These are phyloP conservation scores for Nakataea oryzae DNA, from an alignment of 2,329 filamentous ascomycete species.

Conservation along the genomic window DNA sequence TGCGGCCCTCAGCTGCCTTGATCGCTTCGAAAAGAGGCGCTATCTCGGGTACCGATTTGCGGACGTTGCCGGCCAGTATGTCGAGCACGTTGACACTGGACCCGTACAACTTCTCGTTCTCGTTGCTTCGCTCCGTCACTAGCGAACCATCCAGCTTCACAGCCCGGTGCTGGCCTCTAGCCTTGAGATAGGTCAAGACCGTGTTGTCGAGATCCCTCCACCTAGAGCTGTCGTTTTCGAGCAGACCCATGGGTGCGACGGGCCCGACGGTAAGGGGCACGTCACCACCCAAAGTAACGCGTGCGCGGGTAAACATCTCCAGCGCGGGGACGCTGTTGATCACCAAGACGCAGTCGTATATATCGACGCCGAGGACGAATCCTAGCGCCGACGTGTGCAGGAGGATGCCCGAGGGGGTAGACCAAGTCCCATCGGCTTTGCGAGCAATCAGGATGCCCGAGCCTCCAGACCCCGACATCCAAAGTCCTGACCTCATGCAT, in stretches of 20 bases:
- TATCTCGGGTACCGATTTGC: conserved; percentile 42
- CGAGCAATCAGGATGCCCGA: conserved; percentile 79
- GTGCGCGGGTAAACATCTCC: conserved; percentile 70
- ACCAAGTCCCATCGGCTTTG: conserved; percentile 58
- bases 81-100: conserved; percentile 37
- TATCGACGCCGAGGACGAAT: conserved; percentile 84
- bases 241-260: conserved; percentile 43
- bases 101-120: conserved; percentile 48
- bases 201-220: conserved; percentile 43
- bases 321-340: conserved; percentile 81
- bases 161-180: conserved; percentile 42
- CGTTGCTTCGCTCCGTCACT: conserved; percentile 44
- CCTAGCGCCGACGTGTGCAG: conserved; percentile 82
- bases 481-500: conserved; percentile 86
- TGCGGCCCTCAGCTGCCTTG: conserved; percentile 77
- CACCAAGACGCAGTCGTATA: conserved; percentile 90
- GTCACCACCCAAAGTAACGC: conserved; percentile 50
- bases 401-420: conserved; percentile 81
- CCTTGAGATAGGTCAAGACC: conserved; percentile 48
- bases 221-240: conserved; percentile 33
- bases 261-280: conserved; percentile 31
- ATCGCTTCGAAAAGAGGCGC: conserved; percentile 67
- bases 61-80: conserved; percentile 45
- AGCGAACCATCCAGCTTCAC: conserved; percentile 47
- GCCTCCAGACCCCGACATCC: conserved; percentile 84